phyloP scores from a whole-genome alignment of 768 basidiomycete genomes.

The Strobilomyces echinocephalus region DNA sequence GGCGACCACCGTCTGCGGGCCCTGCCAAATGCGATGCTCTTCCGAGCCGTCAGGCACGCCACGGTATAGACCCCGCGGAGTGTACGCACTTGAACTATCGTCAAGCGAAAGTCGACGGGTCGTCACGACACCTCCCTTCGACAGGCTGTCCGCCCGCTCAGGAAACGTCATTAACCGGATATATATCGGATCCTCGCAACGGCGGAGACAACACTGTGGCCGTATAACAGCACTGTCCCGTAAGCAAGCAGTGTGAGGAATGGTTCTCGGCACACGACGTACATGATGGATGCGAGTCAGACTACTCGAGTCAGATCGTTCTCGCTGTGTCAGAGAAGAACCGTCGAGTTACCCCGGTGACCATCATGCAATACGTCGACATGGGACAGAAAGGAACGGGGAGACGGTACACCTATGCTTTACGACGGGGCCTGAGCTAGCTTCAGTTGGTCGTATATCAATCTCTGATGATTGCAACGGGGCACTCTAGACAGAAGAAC shows the following conservation, averaged over 20 bases:
- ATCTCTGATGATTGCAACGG: background rate
- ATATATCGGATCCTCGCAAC: background rate
- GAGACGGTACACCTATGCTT: too few species aligned
- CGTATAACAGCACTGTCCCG: too few species aligned
- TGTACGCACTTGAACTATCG: background rate
- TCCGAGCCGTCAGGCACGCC: background rate
- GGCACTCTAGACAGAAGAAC: background rate
- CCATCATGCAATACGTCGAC: background rate
- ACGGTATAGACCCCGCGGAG: background rate
- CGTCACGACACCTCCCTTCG: background rate
- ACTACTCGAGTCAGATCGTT: too few species aligned
- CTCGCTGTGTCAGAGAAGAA: background rate
- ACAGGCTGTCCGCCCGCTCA: background rate
- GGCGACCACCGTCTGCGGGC: background rate
- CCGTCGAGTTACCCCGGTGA: background rate
- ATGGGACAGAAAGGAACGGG: background rate
- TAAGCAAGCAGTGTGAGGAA: background rate
- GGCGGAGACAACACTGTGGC: background rate
- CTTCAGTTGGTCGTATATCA: background rate
- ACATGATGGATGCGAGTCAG: background rate
- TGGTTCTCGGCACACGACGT: too few species aligned
- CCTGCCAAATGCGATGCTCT: background rate
- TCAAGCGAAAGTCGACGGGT: background rate
- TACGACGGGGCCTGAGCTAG: too few species aligned
- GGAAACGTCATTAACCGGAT: background rate